Evolutionary conservation across 2,329 filamentous ascomycete genomes (phyloP).

Genomic region (Dactylellina drechsleri): DNA sequence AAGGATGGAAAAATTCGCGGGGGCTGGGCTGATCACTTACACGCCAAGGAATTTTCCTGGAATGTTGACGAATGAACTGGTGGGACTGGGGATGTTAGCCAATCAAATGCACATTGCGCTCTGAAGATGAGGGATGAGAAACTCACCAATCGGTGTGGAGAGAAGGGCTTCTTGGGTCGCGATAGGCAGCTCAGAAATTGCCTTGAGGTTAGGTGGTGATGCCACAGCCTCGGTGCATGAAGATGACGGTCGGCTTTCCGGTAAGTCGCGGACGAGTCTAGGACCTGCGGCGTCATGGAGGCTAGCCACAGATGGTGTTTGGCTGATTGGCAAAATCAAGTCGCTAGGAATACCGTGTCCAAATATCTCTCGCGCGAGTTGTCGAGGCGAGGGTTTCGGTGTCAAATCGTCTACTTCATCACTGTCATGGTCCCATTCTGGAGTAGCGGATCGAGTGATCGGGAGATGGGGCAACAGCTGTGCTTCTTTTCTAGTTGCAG

Average conservation of each 20-base stretch:
- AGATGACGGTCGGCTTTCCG: constrained; percentile 44
- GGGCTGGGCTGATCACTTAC: constrained; percentile 47
- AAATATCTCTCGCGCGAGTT: constrained; percentile 4
- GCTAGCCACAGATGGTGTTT: constrained; percentile 25
- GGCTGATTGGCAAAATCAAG: constrained; percentile 35
- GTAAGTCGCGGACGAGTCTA: constrained; percentile 15
- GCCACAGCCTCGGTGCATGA: constrained; percentile 12
- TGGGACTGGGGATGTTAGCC: constrained; percentile 24
- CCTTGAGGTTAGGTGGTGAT: background rate
- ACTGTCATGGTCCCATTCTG: background rate
- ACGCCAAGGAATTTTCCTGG: constrained; percentile 52
- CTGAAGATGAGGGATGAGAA: background rate
- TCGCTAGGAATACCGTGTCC: constrained; percentile 7
- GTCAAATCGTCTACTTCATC: constrained; percentile 31
- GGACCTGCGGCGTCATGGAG: constrained; percentile 4
- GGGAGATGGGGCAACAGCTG: constrained; percentile 10
- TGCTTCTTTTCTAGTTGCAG: background rate
- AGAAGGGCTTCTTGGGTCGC: background rate
- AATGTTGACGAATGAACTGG: constrained; percentile 40
- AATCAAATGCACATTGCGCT: constrained; percentile 6
- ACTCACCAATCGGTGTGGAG: constrained; percentile 37
- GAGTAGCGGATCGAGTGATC: constrained; percentile 24
- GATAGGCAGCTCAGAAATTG: constrained; percentile 26
- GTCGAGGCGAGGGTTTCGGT: constrained; percentile 40
- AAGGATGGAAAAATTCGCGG: constrained; percentile 26